phyloP scores from a whole-genome alignment of 768 basidiomycete genomes.

The Macrolepiota dolichaula region DNA sequence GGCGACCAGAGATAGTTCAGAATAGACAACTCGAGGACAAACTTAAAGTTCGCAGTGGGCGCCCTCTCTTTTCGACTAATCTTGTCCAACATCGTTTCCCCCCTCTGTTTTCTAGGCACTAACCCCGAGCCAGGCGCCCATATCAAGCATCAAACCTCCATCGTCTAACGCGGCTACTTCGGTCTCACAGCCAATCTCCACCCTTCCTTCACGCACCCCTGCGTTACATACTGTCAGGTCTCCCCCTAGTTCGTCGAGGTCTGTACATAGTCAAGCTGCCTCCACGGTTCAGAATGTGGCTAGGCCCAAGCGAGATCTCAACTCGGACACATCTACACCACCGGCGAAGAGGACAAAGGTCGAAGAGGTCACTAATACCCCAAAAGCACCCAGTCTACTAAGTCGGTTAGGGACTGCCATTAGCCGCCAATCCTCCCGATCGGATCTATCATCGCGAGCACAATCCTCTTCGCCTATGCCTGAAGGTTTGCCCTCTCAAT shows the following conservation, averaged over 20 bases:
- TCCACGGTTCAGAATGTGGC: not conserved
- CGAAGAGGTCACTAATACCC: not conserved
- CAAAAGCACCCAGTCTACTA: slow-evolving; percentile 10
- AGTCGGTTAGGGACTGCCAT: slow-evolving; percentile 13
- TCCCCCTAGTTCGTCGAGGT: not conserved
- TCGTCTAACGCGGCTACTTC: not conserved
- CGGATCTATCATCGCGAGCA: slow-evolving; percentile 1
- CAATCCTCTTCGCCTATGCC: not conserved
- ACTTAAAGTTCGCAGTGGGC: slow-evolving; percentile 57
- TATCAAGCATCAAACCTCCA: not conserved
- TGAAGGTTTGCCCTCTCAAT: not conserved
- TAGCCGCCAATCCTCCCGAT: slow-evolving; percentile 5
- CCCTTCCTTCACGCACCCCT: not conserved
- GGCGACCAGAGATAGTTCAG: slow-evolving; percentile 20
- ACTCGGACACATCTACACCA: not conserved
- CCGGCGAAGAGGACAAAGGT: slow-evolving; percentile 6
- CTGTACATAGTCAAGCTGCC: not conserved
- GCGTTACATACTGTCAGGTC: not conserved
- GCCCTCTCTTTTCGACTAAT: slow-evolving; percentile 19
- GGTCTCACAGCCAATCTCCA: not conserved
- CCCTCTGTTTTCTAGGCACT: slow-evolving; percentile 11
- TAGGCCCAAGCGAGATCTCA: not conserved
- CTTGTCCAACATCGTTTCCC: slow-evolving; percentile 5
- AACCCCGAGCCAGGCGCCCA: not conserved
- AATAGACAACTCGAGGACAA: slow-evolving; percentile 33